These are phyloP conservation scores for Phyllostachys edulis DNA, from an alignment of 176 grass and related monocot species.

Conservation along the genomic window DNA sequence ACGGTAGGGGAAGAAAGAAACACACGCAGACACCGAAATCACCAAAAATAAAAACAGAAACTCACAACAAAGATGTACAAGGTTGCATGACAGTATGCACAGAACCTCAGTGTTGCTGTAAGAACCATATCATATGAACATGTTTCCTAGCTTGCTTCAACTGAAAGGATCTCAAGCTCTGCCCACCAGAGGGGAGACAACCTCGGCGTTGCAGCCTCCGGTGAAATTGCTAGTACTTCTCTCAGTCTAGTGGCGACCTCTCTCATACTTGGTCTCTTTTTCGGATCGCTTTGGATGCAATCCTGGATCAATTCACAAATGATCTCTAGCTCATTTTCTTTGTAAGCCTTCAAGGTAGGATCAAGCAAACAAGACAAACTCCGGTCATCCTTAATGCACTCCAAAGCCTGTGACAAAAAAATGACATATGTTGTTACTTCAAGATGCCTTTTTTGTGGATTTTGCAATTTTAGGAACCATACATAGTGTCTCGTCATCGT, in stretches of 20 bases:
- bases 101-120: conserved; percentile 34
- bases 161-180: conserved; percentile 96
- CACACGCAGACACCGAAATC: conserved; percentile 33
- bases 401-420: conserved; percentile 58
- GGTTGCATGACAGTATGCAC: conserved; percentile 49
- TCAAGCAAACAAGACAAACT: conserved; percentile 66
- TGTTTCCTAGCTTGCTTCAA: conserved; percentile 78
- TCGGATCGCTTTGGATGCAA: conserved; percentile 68
- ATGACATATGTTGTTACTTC: conserved; percentile 24
- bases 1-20: not conserved
- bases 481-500: not conserved
- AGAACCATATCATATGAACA: conserved; percentile 35
- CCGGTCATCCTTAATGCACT: conserved; percentile 60
- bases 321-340: conserved; percentile 64
- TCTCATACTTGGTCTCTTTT: conserved; percentile 78
- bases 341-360: conserved; percentile 64
- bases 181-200: conserved; percentile 99
- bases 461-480: conserved; percentile 25
- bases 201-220: conserved; percentile 77
- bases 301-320: conserved; percentile 78
- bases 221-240: conserved; percentile 62
- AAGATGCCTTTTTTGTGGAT: conserved; percentile 20
- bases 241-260: conserved; percentile 59
- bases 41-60: conserved; percentile 30
- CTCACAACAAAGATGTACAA: conserved; percentile 45